Evolutionary conservation across 2,329 filamentous ascomycete species (phyloP), one percentile per base, ranked within the genome.

Genomic region (Nectriaceae sp.): DNA sequence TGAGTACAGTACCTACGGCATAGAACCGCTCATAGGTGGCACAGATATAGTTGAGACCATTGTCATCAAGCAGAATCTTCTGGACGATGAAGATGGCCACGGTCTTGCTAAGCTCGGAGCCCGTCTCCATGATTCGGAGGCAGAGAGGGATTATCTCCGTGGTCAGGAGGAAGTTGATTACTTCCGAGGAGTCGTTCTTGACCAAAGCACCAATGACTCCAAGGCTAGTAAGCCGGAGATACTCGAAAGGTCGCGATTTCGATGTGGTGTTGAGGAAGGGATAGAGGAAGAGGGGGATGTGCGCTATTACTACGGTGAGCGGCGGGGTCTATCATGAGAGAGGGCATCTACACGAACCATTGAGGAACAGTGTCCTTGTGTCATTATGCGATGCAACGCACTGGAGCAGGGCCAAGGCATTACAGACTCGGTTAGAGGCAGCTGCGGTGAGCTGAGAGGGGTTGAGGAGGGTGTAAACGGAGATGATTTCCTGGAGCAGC

Each of bases 21-120:
- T 97, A 99, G 73, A 99, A 99, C 18, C 94, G 84, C 76, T 99
- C 94, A 64, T 99, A 99, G 1, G 94, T 99, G 56, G 95, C 93
- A 73, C 94, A 99, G 50, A 99, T 99, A 71, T 99, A 99, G 65
- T 94, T 94, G 54, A 99, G 80, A 4, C 94, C 94, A 63, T 96
- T 93, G 64, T 99, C 94, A 66, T 99, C 94, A 3, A 99, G 82
- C 44, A 99, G 75, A 21, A 99, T 99, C 79, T 99, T 99, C 73
- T 99, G 94, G 16, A 99, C 94, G 63, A 99, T 99, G 76, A 99
- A 99, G 63, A 99, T 99, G 49, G 94, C 94, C 13, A 99, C 94
- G 1, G 94, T 99, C 78, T 99, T 99, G 78, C 91, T 97, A 52
- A 99, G 81, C 72, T 99, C 94, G 1, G 92, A 97, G 42, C 94